Percentiles rank a stretch among this genome's conserved stretches.
These are phyloP conservation scores for Botrytis cinerea DNA, from an alignment of 2,329 filamentous ascomycete genomes.

Conservation along the genomic window DNA sequence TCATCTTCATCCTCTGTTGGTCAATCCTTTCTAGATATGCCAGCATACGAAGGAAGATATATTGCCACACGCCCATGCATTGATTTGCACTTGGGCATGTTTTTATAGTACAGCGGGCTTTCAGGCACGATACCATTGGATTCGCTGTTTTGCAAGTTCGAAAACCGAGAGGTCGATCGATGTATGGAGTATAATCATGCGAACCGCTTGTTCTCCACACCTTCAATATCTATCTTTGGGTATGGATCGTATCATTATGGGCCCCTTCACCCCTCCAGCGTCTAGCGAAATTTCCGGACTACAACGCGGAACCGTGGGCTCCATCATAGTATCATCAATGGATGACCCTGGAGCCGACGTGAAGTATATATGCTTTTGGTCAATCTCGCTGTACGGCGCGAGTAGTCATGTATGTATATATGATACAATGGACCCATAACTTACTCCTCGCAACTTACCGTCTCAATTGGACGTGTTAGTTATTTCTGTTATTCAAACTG, in stretches of 20 bases:
- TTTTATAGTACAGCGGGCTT: not conserved
- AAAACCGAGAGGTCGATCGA: not conserved
- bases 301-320: not conserved
- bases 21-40: not conserved
- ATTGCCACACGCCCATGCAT: not conserved
- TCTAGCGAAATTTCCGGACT: constrained; percentile 13
- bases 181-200: constrained; percentile 8
- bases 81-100: not conserved
- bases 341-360: not conserved
- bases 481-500: constrained; percentile 4
- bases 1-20: not conserved
- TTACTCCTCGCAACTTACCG: not conserved
- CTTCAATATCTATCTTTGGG: not conserved
- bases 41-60: not conserved
- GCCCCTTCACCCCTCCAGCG: constrained; percentile 6
- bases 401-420: not conserved
- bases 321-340: not conserved
- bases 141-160: not conserved
- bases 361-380: not conserved
- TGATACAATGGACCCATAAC: not conserved
- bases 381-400: not conserved
- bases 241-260: not conserved
- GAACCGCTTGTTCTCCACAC: constrained; percentile 17
- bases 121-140: constrained; percentile 1
- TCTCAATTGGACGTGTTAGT: not conserved